These are phyloP conservation scores for Camelina laxa DNA, from an alignment of 345 rosid species.

Conservation along the genomic window DNA sequence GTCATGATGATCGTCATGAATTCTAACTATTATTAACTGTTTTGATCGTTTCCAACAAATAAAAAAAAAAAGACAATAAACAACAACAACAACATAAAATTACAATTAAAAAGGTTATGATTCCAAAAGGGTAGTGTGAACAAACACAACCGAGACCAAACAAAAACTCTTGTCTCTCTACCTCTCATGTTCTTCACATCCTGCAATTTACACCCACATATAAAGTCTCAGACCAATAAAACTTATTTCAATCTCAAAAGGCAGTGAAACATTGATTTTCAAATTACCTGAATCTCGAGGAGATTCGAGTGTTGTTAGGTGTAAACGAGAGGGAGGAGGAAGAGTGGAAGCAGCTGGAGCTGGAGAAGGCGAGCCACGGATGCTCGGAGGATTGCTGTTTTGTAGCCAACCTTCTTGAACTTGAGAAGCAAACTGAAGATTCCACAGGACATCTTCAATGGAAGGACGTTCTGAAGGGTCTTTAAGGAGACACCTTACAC, in stretches of 20 bases:
- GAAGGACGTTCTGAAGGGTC: constrained; percentile 74
- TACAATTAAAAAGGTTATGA: neutral
- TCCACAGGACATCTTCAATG: constrained; percentile 90
- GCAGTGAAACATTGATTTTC: neutral
- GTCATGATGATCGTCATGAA: too few relatives aligned
- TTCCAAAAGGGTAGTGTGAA: constrained; percentile 6
- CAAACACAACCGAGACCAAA: constrained; percentile 23
- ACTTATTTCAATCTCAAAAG: constrained; percentile 8
- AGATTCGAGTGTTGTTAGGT: constrained; percentile 41
- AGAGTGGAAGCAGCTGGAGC: constrained; percentile 37
- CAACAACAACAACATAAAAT: neutral
- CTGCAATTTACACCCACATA: constrained; percentile 32
- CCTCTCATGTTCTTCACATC: constrained; percentile 47
- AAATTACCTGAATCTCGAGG: constrained; percentile 44
- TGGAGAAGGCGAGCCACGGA: constrained; percentile 42
- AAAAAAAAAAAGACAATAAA: neutral
- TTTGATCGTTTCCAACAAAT: neutral
- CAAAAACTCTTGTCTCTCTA: constrained; percentile 37
- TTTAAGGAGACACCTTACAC: constrained; percentile 69
- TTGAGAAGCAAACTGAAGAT: constrained; percentile 94
- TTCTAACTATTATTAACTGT: neutral
- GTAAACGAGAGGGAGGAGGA: constrained; percentile 44
- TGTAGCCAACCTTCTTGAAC: constrained; percentile 58
- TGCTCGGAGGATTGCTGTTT: constrained; percentile 41
- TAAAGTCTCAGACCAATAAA: constrained; percentile 19